A percentile compares a stretch with the other conserved stretches of the same genome.
Conservation (phyloP, 2,329 filamentous ascomycete species). For the Didymella sp. region DNA sequence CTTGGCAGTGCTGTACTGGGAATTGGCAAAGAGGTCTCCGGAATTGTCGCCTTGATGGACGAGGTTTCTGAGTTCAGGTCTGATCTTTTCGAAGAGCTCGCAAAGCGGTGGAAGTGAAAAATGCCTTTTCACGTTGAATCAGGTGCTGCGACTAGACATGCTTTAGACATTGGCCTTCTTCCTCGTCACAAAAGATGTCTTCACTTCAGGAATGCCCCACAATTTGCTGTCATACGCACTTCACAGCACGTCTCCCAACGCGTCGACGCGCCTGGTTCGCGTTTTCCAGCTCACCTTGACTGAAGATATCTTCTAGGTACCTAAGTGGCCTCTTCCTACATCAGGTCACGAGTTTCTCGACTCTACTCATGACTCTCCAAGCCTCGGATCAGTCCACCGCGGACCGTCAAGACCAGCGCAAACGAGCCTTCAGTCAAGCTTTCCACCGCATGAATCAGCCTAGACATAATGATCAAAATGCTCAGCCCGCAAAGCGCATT, state of each 20-base stretch:
- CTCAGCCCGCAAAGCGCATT: constrained; percentile 8
- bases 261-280: constrained; percentile 13
- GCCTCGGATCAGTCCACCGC: not conserved
- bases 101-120: constrained; percentile 33
- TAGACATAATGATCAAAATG: not conserved
- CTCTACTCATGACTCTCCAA: not conserved
- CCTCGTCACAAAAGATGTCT: not conserved
- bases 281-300: not conserved
- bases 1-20: constrained; percentile 39
- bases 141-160: not conserved
- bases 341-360: not conserved
- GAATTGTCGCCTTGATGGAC: constrained; percentile 39
- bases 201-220: constrained; percentile 6
- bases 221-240: not conserved
- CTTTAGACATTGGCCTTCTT: not conserved
- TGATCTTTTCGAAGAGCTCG: constrained; percentile 42
- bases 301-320: not conserved
- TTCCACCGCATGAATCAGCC: constrained; percentile 14
- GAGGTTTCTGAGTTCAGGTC: constrained; percentile 41
- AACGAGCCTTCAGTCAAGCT: constrained; percentile 29
- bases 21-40: constrained; percentile 35
- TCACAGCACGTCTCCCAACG: not conserved
- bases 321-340: not conserved
- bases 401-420: constrained; percentile 18
- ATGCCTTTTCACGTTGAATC: not conserved